A percentile compares a stretch with the other conserved stretches of the same genome.
These are phyloP conservation scores for Hemisphaericaspora lyxosophila DNA, from an alignment of 1,139 yeast species.

Conservation along the genomic window DNA sequence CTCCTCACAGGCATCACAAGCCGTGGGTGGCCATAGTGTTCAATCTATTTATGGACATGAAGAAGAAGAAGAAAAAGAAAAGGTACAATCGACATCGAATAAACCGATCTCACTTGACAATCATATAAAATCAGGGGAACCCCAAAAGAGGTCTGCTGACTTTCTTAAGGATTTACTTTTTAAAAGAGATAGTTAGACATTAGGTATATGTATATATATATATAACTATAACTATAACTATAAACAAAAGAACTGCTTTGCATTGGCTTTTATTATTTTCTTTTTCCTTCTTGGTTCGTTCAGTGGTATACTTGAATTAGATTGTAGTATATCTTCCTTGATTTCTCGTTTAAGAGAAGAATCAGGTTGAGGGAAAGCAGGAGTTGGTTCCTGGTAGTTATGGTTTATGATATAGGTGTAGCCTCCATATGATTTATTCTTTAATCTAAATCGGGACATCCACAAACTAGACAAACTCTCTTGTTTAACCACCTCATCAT, in stretches of 20 bases:
- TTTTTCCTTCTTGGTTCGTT: slow-evolving; percentile 6
- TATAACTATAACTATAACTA: too few species aligned
- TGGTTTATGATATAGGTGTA: slow-evolving; percentile 4
- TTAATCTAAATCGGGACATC: not conserved
- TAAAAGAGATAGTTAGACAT: slow-evolving; percentile 1
- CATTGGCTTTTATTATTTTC: slow-evolving; percentile 15
- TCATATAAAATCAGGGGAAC: not conserved
- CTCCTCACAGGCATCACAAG: not conserved
- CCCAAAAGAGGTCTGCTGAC: slow-evolving; percentile 5
- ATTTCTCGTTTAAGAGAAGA: not conserved
- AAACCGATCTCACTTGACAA: not conserved
- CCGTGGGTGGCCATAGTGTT: not conserved
- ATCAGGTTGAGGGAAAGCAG: not conserved
- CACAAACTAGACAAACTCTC: not conserved
- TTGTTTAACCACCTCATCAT: not conserved
- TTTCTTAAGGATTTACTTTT: slow-evolving; percentile 6
- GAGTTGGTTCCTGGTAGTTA: slow-evolving; percentile 1
- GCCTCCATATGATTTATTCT: slow-evolving; percentile 1
- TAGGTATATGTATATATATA: not conserved
- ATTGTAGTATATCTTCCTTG: not conserved
- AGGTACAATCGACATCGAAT: too few species aligned
- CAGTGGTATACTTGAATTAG: not conserved
- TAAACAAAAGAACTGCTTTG: slow-evolving; percentile 17
- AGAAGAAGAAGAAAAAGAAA: too few species aligned
- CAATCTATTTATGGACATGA: not conserved